These are phyloP conservation scores for Linnemannia elongata DNA, from an alignment of 192 early-diverging fungal genomes.

Conservation along the genomic window DNA sequence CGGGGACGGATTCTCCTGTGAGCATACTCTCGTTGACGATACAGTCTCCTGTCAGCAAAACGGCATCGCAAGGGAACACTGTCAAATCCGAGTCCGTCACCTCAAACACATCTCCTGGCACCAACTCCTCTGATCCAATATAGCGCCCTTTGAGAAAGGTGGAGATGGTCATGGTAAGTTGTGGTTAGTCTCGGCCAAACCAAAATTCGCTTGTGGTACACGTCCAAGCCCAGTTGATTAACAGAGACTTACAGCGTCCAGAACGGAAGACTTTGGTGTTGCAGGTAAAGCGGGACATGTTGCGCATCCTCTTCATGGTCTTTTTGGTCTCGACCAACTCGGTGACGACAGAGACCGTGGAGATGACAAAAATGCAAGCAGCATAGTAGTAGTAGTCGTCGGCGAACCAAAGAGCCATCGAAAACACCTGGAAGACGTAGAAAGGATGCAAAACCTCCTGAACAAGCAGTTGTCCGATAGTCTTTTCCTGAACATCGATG, in stretches of 20 bases:
- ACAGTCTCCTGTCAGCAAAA: constrained; percentile 93
- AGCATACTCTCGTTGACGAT: constrained; percentile 99
- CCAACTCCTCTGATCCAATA: constrained; percentile 81
- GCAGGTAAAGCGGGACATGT: constrained; percentile 93
- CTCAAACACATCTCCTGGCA: constrained; percentile 97
- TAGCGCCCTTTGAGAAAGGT: constrained; percentile 49
- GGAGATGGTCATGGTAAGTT: constrained; percentile 50
- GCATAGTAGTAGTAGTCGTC: constrained; percentile 99
- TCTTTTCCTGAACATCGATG: constrained; percentile 79
- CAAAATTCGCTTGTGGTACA: not conserved
- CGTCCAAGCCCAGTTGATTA: too few species aligned
- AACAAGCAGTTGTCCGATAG: constrained; percentile 69
- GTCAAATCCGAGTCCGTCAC: constrained; percentile 70
- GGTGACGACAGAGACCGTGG: constrained; percentile 71
- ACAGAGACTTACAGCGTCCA: constrained; percentile 63
- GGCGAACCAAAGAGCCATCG: constrained; percentile 83
- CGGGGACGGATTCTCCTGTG: constrained; percentile 96
- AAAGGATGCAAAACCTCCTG: constrained; percentile 89
- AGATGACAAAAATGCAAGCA: constrained; percentile 91
- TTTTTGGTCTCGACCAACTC: constrained; percentile 57
- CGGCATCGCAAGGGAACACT: constrained; percentile 91
- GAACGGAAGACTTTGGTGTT: constrained; percentile 80
- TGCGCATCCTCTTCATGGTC: constrained; percentile 79
- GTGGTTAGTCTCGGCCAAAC: not conserved
- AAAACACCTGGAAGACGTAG: constrained; percentile 85